Base-by-base conservation (phyloP, 139 green algal genomes). In the Chlamydomonas eustigma region DNA sequence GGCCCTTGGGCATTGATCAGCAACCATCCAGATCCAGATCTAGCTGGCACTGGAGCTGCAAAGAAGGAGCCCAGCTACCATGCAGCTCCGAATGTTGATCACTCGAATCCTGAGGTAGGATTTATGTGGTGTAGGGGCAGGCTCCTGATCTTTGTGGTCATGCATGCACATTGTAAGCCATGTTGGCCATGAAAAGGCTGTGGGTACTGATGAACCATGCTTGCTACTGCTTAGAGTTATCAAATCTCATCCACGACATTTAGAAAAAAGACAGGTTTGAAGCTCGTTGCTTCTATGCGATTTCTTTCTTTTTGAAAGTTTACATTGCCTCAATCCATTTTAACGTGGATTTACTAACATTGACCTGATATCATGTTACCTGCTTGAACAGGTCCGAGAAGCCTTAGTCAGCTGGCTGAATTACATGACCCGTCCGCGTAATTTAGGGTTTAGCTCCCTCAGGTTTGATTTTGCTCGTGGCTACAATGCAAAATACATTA, bases 381-480 rank as follows among this genome's bases (percentile, higher is more conserved):
- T n/a, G n/a, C n/a, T n/a, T n/a, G n/a, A n/a, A n/a, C 44, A 58
- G 44, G 69, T 75, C 12, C 64, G 64, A 32, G 68, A 81, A 32
- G 58, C 64, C 35, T 66, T 81, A 37, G 76, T 66, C 44, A 64
- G 28, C 37, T 81, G 76, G 76, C 25, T 81, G 3, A 70, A 69
- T 36, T 81, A 50, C 30, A 71, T 81, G 65, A 81, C 44, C 25
- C 58, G 65, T 3, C 69, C 69, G 8, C 69, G 69, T 37, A 67
- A 81, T 33, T 36, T 81, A 4, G 76, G 76, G 22, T 81, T 77
- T 66, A 51, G 22, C 31, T 76, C 67, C 4, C 50, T 76, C 22
- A 34, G 76, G 25, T 81, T 81, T 44, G 76, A 81, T 66, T 81
- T 81, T 52, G 65, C 44, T 24, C 71, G 71, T n/a, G 76, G 76